Base-by-base conservation (phyloP, 1,139 yeast genomes). In the Suhomyces choctaworum region DNA sequence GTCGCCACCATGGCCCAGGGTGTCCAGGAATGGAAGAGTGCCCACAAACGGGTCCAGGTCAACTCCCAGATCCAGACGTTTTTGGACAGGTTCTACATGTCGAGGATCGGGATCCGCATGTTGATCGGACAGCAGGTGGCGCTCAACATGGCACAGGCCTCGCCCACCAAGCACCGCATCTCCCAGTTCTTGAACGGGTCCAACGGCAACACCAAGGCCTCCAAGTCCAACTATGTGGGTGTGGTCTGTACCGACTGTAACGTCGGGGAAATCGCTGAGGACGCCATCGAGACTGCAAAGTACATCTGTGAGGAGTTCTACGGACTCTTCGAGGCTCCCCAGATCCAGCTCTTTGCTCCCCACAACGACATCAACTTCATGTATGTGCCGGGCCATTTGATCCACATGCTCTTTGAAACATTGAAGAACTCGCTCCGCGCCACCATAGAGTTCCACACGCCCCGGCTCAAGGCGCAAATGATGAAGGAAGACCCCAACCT, bases 1-100 rank as follows among this genome's bases (percentile, higher is more conserved):
- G 96, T 89, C 9, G 85, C 95, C 8, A 88, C 96, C 0, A 83
- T 89, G 60, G 96, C 96, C 1, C 90, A 86, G 51, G 96, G 96
- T 13, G 95, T 88, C 7, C 81, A 83, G 51, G 95, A 86, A 60
- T 89, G 96, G 96, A 88, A 88, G 54, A 58, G 51, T 41, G 76
- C 70, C 47, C 74, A 73, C 50, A 66, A 66, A 48, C 69, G 70
- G 2, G 63, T 68, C 25, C 66, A 54, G 46, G 78, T 70, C 25
- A 81, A 80, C 48, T 76, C 86, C 21, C 74, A 80, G 14, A 79
- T 87, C 31, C 95, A 87, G 57, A 74, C 82, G 10, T 87, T 87
- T 52, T 66, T 87, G 46, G 95, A 87, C 58, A 60, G 92, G 22
- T 87, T 87, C 57, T 87, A 87, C 62, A 80, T 87, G 88, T 81